phyloP scores from a whole-genome alignment of 345 rosid genomes.

The Atalantia buxifolia region DNA sequence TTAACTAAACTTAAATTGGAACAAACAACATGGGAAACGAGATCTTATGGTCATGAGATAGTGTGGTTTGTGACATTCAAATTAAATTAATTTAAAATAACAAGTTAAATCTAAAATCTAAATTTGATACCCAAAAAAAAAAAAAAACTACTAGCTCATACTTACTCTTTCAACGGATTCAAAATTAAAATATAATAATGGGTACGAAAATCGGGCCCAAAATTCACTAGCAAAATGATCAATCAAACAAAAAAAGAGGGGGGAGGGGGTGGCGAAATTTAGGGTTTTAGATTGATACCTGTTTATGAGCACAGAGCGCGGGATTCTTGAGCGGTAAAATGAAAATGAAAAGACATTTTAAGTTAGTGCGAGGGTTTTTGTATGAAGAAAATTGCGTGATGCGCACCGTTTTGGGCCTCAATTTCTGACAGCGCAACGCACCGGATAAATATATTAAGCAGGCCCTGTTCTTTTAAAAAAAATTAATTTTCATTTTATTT shows the following conservation, averaged over 20 bases:
- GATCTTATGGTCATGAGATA: neutral
- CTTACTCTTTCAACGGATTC: neutral
- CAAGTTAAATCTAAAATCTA: neutral
- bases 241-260: neutral
- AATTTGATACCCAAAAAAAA: neutral
- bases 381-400: neutral
- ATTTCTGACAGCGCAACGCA: neutral
- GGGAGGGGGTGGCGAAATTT: neutral
- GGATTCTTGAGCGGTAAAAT: constrained; percentile 4
- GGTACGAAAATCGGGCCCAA: neutral
- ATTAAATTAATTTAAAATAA: too few relatives aligned
- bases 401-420: neutral
- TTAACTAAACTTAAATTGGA: neutral
- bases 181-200: neutral
- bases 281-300: neutral
- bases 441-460: too few relatives aligned
- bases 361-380: too few relatives aligned
- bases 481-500: neutral
- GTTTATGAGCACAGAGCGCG: neutral
- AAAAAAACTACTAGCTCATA: neutral
- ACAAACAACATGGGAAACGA: neutral
- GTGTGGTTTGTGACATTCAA: neutral
- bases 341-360: neutral
- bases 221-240: neutral
- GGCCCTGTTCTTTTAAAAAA: neutral